Evolutionary conservation across 106 monocot genomes (phyloP).

Genomic region (Apostasia shenzhenica): DNA sequence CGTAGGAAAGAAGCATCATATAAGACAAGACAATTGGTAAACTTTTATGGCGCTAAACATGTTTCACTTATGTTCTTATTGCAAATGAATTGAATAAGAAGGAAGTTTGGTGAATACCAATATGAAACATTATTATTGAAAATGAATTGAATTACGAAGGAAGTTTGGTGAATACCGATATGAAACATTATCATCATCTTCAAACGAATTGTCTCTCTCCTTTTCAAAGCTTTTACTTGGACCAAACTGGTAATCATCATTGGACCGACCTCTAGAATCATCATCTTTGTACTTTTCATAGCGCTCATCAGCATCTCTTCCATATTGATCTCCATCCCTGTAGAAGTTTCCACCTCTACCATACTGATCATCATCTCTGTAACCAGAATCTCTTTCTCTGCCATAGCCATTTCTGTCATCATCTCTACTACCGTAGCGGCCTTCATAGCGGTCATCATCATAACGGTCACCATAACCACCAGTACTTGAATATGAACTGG

Average conservation of each 20-base stretch:
- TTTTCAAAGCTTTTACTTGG: conserved; percentile 48
- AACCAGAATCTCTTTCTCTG: conserved; percentile 53
- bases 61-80: too few species aligned
- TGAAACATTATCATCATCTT: conserved; percentile 70
- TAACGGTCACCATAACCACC: conserved; percentile 59
- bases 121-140: neutral
- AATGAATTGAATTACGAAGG: neutral
- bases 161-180: conserved; percentile 39
- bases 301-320: conserved; percentile 47
- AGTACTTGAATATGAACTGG: conserved; percentile 36
- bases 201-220: conserved; percentile 45
- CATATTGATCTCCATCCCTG: conserved; percentile 49
- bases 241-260: conserved; percentile 51
- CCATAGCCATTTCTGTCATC: conserved; percentile 62
- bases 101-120: neutral
- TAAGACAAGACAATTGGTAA: neutral
- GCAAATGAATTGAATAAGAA: neutral
- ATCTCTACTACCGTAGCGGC: conserved; percentile 44
- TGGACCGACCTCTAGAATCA: conserved; percentile 33
- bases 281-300: conserved; percentile 49
- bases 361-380: conserved; percentile 72
- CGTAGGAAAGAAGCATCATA: neutral
- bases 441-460: conserved; percentile 58
- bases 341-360: conserved; percentile 36
- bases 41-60: neutral